A percentile compares a stretch with the other conserved stretches of the same genome.
These are phyloP conservation scores for Pyrenula massariospora DNA, from an alignment of 495 filamentous ascomycete species.

Conservation along the genomic window DNA sequence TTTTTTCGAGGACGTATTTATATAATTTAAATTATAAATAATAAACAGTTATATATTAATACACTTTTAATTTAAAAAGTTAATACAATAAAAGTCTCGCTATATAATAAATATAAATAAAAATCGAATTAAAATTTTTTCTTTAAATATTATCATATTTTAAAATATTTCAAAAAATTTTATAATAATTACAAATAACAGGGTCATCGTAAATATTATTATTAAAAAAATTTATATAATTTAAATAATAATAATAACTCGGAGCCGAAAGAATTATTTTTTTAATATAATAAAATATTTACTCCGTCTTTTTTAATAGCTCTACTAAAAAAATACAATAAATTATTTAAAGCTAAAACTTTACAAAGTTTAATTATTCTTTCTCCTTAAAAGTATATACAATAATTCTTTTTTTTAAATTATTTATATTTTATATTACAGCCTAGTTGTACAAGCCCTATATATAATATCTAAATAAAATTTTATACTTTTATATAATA, in stretches of 20 bases:
- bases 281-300: neutral
- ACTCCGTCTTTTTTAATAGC: neutral
- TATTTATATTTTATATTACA: neutral
- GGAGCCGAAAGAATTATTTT: neutral
- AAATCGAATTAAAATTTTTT: neutral
- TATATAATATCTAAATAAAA: neutral
- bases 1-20: too few species aligned
- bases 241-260: neutral
- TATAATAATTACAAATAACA: neutral
- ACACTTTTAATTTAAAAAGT: neutral
- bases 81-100: neutral
- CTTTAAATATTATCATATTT: neutral
- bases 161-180: neutral
- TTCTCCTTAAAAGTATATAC: neutral
- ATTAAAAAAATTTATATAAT: neutral
- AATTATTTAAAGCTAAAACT: neutral
- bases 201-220: neutral
- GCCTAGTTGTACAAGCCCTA: neutral
- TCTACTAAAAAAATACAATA: neutral
- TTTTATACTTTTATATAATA: neutral
- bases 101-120: neutral
- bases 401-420: neutral
- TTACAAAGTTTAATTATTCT: neutral
- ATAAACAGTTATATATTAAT: neutral
- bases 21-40: neutral